Evolutionary conservation across 2,329 filamentous ascomycete genomes (phyloP).

Genomic region (Sporothrix phasma): DNA sequence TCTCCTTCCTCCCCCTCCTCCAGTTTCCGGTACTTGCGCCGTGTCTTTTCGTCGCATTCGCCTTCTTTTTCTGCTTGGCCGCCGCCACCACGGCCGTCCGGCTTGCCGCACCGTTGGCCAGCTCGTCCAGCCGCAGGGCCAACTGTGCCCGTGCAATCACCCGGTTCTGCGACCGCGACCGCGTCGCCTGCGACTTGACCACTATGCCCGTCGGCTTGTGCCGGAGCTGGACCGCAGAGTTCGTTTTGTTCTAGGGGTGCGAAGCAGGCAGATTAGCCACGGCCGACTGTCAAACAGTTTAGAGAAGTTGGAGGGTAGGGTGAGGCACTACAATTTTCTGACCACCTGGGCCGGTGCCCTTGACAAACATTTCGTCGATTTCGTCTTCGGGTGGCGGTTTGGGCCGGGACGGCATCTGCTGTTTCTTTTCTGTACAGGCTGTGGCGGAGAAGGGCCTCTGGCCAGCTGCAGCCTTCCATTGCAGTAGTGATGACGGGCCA

Average conservation of each 20-base stretch:
- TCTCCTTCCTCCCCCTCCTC: conserved; percentile 37
- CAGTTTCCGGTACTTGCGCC: conserved; percentile 64
- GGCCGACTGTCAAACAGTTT: no score
- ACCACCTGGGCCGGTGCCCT: conserved; percentile 83
- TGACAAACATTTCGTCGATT: conserved; percentile 76
- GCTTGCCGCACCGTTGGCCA: conserved; percentile 60
- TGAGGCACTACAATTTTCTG: conserved; percentile 74
- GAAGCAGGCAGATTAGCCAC: background rate
- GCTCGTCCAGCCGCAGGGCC: conserved; percentile 62
- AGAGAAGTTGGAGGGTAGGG: no score
- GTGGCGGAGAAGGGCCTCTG: background rate
- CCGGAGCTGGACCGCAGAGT: conserved; percentile 84
- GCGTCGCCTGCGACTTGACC: conserved; percentile 86
- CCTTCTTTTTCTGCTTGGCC: conserved; percentile 57
- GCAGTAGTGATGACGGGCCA: no score
- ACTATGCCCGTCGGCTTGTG: conserved; percentile 86
- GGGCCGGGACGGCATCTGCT: conserved; percentile 61
- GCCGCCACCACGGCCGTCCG: conserved; percentile 55
- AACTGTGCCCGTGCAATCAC: conserved; percentile 72
- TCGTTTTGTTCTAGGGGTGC: conserved; percentile 75
- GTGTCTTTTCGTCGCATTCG: conserved; percentile 72
- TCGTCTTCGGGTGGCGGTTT: conserved; percentile 64
- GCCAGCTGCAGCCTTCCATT: background rate
- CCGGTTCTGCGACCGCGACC: conserved; percentile 77
- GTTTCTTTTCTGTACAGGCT: background rate